phyloP scores from a whole-genome alignment of 1,139 yeast genomes.

The Magnusiomyces paraingens region DNA sequence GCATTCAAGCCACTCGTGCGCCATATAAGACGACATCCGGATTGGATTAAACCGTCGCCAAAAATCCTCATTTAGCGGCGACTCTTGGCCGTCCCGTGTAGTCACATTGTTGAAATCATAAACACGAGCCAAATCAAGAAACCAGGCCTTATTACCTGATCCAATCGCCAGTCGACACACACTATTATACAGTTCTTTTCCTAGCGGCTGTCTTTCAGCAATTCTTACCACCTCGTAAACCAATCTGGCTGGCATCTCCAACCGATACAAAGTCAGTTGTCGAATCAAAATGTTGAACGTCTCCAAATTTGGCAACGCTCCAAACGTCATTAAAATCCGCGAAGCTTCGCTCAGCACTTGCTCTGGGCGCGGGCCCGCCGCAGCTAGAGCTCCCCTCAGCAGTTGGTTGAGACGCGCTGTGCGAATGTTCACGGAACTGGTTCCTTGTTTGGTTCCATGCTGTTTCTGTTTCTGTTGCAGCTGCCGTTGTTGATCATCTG shows the following conservation, averaged over 20 bases:
- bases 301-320: conserved; percentile 22
- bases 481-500: neutral
- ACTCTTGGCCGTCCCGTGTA: conserved; percentile 10
- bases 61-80: conserved; percentile 12
- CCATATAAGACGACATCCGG: conserved; percentile 11
- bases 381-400: too few relatives aligned
- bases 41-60: conserved; percentile 12
- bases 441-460: neutral
- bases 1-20: conserved; percentile 10
- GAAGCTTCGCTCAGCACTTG: conserved; percentile 13
- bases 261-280: conserved; percentile 19
- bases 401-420: too few relatives aligned
- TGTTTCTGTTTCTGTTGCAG: too few relatives aligned
- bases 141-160: conserved; percentile 18
- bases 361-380: conserved; percentile 1
- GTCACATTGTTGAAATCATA: conserved; percentile 14
- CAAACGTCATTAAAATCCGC: conserved; percentile 17
- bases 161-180: conserved; percentile 21
- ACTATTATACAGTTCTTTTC: conserved; percentile 18
- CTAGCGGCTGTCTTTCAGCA: conserved; percentile 20
- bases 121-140: conserved; percentile 18
- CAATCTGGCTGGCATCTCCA: conserved; percentile 24
- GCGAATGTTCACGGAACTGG: neutral
- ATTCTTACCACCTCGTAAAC: conserved; percentile 22
- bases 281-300: conserved; percentile 23